Conservation (phyloP, 495 filamentous ascomycete species). For the Cenococcum geophilum region DNA sequence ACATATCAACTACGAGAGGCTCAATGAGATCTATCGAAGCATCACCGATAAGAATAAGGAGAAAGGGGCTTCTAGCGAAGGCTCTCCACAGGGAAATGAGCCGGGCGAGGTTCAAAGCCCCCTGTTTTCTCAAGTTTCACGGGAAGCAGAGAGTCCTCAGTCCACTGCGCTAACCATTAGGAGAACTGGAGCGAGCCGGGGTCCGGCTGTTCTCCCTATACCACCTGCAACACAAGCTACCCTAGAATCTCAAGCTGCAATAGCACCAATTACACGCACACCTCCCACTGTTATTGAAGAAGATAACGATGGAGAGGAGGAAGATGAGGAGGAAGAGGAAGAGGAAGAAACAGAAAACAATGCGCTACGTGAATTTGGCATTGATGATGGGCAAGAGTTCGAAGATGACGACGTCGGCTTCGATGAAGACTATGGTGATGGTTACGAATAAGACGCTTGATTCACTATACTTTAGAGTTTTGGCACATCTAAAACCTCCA, state of each 20-base stretch:
- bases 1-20: slow-evolving; percentile 70
- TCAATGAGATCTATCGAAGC: slow-evolving; percentile 12
- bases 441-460: not conserved
- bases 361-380: not conserved
- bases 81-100: not conserved
- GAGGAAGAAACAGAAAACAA: slow-evolving; percentile 12
- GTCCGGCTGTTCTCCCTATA: not conserved
- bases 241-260: not conserved
- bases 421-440: slow-evolving; percentile 4
- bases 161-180: not conserved
- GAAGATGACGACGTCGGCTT: slow-evolving; percentile 15
- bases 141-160: not conserved
- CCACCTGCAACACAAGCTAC: not conserved
- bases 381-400: not conserved
- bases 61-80: not conserved
- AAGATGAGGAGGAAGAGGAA: slow-evolving; percentile 8
- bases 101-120: not conserved
- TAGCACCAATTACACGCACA: not conserved
- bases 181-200: not conserved
- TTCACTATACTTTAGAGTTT: too few species aligned
- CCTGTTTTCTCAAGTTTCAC: not conserved
- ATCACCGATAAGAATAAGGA: not conserved
- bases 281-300: not conserved
- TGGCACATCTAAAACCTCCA: too few species aligned
- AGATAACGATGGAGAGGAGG: not conserved